Conservation (phyloP, 202 grass and related monocot species). For the Zoysia matrella region DNA sequence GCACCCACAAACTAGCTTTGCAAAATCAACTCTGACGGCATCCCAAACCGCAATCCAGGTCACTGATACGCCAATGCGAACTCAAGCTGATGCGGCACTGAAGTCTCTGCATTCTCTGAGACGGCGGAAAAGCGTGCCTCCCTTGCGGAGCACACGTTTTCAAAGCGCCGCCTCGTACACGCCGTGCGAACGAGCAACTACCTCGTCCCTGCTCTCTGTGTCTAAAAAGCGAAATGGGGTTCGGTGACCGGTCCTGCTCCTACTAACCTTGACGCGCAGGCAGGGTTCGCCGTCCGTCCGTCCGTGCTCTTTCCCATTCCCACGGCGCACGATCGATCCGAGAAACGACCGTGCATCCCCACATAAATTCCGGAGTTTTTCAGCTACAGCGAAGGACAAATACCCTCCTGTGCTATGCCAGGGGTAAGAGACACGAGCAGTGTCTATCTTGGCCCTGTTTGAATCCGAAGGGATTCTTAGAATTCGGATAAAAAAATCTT, state of each 20-base stretch:
- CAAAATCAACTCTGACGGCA: not conserved
- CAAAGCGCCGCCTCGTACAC: slow-evolving; percentile 22
- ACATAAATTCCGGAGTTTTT: no score
- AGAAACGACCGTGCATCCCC: no score
- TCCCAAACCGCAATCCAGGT: not conserved
- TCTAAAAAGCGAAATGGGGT: not conserved
- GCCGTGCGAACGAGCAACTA: slow-evolving; percentile 3
- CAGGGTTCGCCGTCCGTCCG: not conserved
- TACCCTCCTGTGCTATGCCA: no score
- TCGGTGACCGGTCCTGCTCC: slow-evolving; percentile 7
- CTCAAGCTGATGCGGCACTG: no score
- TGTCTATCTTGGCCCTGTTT: no score
- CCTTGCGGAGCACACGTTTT: not conserved
- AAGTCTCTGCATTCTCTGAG: not conserved
- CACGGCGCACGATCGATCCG: not conserved
- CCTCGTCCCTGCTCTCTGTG: not conserved
- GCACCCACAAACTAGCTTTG: not conserved
- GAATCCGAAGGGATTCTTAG: no score
- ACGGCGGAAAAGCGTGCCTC: not conserved
- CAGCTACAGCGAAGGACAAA: not conserved
- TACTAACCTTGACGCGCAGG: slow-evolving; percentile 20
- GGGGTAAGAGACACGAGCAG: no score
- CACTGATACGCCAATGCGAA: no score
- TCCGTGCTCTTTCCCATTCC: not conserved
- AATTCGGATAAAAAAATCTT: no score